A percentile compares a stretch with the other conserved stretches of the same genome.
phyloP scores from a whole-genome alignment of 169 alveolate species.

The Pseudocohnilembus persalinus region DNA sequence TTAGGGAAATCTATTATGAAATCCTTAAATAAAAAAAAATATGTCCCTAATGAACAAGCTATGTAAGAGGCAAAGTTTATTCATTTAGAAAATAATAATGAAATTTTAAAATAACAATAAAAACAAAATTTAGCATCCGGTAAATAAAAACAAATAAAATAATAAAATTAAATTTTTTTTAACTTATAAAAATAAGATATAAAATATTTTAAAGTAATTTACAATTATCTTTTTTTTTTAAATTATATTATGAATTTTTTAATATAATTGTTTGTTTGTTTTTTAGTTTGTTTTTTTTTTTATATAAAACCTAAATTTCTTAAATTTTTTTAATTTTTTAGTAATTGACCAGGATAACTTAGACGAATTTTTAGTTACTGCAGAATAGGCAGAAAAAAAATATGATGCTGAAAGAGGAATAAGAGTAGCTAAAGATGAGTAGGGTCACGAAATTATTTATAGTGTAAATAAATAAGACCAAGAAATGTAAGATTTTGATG shows the following conservation, averaged over 20 bases:
- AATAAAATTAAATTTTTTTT: no score
- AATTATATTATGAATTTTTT: not conserved
- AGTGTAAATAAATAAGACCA: conserved; percentile 50
- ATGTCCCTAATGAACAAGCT: not conserved
- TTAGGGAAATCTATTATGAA: not conserved
- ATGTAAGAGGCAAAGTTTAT: not conserved
- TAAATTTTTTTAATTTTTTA: no score
- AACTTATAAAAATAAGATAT: no score
- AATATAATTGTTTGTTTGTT: not conserved
- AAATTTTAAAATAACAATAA: no score
- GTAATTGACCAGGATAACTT: conserved; percentile 75
- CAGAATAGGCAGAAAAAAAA: conserved; percentile 72
- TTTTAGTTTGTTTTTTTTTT: not conserved
- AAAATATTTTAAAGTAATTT: not conserved
- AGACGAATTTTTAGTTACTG: conserved; percentile 77
- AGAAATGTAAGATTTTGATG: conserved; percentile 51
- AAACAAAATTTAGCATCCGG: not conserved
- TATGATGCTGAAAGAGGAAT: conserved; percentile 68
- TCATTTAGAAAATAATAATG: not conserved
- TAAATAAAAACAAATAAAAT: no score
- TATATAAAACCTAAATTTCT: no score
- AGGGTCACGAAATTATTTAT: conserved; percentile 48
- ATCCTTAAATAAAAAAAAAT: no score
- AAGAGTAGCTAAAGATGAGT: conserved; percentile 27
- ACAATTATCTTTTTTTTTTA: not conserved